Percentiles rank a stretch among this genome's conserved stretches.
These are phyloP conservation scores for Cyamopsis tetragonoloba DNA, from an alignment of 306 rosid species.

Conservation along the genomic window DNA sequence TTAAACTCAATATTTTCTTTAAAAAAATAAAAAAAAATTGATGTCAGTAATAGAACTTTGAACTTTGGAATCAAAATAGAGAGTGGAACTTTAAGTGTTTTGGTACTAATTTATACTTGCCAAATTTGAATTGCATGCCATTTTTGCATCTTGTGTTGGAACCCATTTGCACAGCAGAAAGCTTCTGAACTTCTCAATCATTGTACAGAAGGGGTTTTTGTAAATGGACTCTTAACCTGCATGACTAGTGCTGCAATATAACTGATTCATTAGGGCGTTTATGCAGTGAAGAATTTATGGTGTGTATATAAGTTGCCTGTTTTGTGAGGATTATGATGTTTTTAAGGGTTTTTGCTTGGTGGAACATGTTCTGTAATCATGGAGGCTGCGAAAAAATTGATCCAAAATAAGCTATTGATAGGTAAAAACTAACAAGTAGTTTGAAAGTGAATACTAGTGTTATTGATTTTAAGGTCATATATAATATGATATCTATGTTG, in stretches of 20 bases:
- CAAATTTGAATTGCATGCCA: not conserved
- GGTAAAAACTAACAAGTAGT: not conserved
- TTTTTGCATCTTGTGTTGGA: constrained; percentile 19
- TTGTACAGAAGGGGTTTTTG: not conserved
- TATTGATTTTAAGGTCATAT: constrained; percentile 8
- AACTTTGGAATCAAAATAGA: not conserved
- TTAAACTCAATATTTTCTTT: not conserved
- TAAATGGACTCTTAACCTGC: not conserved
- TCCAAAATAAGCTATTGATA: constrained; percentile 7
- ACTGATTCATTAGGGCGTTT: not conserved
- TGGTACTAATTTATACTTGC: not conserved
- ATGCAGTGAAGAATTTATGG: constrained; percentile 5
- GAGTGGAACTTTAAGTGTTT: not conserved
- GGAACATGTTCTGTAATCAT: constrained; percentile 15
- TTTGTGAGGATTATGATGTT: not conserved
- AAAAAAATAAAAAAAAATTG: too few species aligned
- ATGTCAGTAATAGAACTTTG: too few species aligned
- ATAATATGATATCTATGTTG: constrained; percentile 13
- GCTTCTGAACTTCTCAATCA: not conserved
- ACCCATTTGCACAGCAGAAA: not conserved
- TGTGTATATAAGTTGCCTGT: not conserved
- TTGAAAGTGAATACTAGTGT: constrained; percentile 1
- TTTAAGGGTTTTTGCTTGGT: not conserved
- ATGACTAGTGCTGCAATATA: not conserved
- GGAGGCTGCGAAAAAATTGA: not conserved